These are phyloP conservation scores for Penicillium concentricum DNA, from an alignment of 2,329 filamentous ascomycete genomes.

Conservation along the genomic window DNA sequence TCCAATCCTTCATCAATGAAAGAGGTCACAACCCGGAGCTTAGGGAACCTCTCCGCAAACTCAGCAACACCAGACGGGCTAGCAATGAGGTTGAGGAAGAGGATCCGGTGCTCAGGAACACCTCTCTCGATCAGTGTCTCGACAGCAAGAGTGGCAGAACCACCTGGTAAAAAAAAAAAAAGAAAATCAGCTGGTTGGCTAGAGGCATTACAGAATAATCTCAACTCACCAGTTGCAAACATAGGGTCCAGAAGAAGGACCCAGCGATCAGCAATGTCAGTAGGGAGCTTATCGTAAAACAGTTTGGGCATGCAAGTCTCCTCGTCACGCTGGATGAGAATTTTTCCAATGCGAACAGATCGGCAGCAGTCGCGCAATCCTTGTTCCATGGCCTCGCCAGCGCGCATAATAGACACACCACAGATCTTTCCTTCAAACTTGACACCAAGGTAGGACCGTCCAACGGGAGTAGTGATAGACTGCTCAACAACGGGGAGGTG, in stretches of 20 bases:
- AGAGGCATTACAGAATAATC: background rate
- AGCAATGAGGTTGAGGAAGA: constrained; percentile 97
- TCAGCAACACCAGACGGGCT: constrained; percentile 88
- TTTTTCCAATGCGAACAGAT: constrained; percentile 97
- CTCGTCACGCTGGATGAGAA: constrained; percentile 94
- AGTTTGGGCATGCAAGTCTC: constrained; percentile 88
- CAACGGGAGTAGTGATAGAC: constrained; percentile 86
- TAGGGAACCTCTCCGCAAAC: constrained; percentile 86
- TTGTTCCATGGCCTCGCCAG: constrained; percentile 98
- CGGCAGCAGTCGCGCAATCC: constrained; percentile 93
- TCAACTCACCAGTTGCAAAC: constrained; percentile 80
- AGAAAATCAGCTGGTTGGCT: constrained; percentile 9
- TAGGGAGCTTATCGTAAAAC: constrained; percentile 96
- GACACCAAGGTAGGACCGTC: constrained; percentile 82
- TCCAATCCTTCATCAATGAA: constrained; percentile 97
- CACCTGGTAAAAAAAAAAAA: constrained; percentile 55
- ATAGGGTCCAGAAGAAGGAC: constrained; percentile 95
- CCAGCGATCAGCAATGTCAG: constrained; percentile 90
- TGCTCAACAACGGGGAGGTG: constrained; percentile 90
- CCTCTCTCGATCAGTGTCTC: constrained; percentile 86
- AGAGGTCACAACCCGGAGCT: constrained; percentile 86
- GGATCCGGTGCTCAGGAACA: constrained; percentile 89
- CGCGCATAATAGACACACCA: constrained; percentile 96
- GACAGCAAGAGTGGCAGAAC: constrained; percentile 94
- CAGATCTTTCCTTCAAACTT: constrained; percentile 98